A percentile compares a stretch with the other conserved stretches of the same genome.
These are phyloP conservation scores for Saussurea involucrata DNA, from an alignment of 129 eudicot genomes.

Conservation along the genomic window DNA sequence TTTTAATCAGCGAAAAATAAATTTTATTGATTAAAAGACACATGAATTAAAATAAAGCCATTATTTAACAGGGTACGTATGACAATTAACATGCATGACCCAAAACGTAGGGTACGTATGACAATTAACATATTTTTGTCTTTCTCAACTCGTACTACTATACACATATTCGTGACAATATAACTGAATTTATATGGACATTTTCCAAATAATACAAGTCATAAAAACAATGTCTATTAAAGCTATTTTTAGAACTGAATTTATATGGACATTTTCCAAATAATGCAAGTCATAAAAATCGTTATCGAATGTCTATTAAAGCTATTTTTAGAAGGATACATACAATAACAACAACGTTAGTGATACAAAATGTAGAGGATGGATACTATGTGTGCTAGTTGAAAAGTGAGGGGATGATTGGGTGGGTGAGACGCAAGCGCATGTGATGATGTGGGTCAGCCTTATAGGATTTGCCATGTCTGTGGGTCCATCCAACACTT, in stretches of 20 bases:
- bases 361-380: neutral
- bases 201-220: no score
- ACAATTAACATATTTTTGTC: no score
- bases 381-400: no score
- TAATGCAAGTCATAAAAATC: no score
- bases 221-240: no score
- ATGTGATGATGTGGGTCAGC: neutral
- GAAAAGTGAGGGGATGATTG: neutral
- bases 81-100: no score
- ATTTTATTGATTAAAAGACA: neutral
- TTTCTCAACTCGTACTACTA: no score
- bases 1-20: neutral
- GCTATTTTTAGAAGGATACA: neutral
- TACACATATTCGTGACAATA: no score
- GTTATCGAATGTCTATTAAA: no score
- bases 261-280: no score
- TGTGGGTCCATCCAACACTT: neutral
- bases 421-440: conserved; percentile 7
- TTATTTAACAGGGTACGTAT: neutral
- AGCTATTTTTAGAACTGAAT: neutral
- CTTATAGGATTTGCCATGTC: neutral
- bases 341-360: neutral
- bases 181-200: no score
- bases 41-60: neutral
- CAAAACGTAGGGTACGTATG: neutral